Conservation (phyloP, 2,329 filamentous ascomycete genomes). For the Hypoxylon sp. region DNA sequence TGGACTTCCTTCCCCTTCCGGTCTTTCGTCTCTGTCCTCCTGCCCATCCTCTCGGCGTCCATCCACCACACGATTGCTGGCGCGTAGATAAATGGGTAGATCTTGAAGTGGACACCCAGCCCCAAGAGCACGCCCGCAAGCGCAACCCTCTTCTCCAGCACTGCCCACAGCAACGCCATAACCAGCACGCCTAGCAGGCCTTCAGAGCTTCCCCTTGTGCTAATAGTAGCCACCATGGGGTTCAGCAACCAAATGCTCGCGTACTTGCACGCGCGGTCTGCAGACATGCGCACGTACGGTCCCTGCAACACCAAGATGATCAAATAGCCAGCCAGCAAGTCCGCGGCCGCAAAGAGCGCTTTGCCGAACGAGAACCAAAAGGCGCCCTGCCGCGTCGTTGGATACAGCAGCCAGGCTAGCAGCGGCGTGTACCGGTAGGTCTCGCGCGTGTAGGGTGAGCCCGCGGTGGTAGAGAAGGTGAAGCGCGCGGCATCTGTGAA, state of each 20-base stretch:
- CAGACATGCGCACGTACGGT: conserved; percentile 59
- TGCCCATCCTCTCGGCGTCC: conserved; percentile 65
- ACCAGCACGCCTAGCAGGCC: conserved; percentile 89
- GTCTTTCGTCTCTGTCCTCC: conserved; percentile 1
- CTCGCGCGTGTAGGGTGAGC: conserved; percentile 86
- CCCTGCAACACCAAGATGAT: conserved; percentile 55
- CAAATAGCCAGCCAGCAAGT: conserved; percentile 83
- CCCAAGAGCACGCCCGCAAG: conserved; percentile 83
- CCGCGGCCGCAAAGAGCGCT: conserved; percentile 83
- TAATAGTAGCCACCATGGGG: conserved; percentile 98
- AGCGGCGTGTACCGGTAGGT: conserved; percentile 98
- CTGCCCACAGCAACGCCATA: conserved; percentile 85
- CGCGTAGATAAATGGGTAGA: conserved; percentile 97
- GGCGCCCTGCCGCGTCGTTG: conserved; percentile 67
- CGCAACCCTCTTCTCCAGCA: conserved; percentile 69
- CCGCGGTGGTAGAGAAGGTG: conserved; percentile 67
- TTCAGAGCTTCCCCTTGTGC: conserved; percentile 93
- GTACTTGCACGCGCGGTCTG: conserved; percentile 75
- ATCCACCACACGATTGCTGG: conserved; percentile 85
- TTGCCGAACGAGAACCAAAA: conserved; percentile 88
- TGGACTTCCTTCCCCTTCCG: conserved; percentile 4
- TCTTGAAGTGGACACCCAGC: conserved; percentile 94
- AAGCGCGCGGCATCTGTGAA: conserved; percentile 95
- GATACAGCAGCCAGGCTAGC: conserved; percentile 89
- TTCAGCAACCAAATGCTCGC: conserved; percentile 94